Percentiles rank a stretch among this genome's conserved stretches.
phyloP scores from a whole-genome alignment of 2,329 filamentous ascomycete genomes.

The Hypoxylon sp. region DNA sequence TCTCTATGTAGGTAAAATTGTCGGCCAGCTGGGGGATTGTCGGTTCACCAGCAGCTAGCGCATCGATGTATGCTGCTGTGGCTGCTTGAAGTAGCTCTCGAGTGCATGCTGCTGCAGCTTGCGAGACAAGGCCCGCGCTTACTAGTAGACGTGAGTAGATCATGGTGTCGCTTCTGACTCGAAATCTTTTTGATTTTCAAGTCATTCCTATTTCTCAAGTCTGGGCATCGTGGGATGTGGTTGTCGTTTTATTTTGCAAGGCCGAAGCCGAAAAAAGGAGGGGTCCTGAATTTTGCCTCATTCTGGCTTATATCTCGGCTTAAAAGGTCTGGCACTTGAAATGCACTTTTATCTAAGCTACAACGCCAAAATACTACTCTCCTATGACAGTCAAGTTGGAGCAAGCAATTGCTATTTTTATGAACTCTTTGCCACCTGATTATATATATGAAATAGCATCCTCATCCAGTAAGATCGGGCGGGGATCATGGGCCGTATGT shows the following conservation, averaged over 20 bases:
- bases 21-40: constrained; percentile 20
- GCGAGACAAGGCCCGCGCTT: constrained; percentile 27
- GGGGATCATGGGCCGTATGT: neutral
- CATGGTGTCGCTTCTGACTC: constrained; percentile 23
- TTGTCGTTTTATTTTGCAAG: constrained; percentile 28
- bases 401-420: constrained; percentile 3
- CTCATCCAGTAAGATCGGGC: neutral
- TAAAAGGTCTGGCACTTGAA: constrained; percentile 27
- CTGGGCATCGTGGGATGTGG: constrained; percentile 4
- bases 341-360: constrained; percentile 9
- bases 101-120: constrained; percentile 37
- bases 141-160: constrained; percentile 33
- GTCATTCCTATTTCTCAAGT: neutral
- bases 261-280: constrained; percentile 24
- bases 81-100: constrained; percentile 37
- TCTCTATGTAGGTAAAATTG: constrained; percentile 46
- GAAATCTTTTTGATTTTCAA: neutral
- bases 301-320: constrained; percentile 38
- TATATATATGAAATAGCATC: neutral
- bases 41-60: constrained; percentile 37
- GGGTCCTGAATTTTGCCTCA: constrained; percentile 26
- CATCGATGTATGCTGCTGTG: constrained; percentile 39
- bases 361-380: neutral
- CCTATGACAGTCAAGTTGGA: constrained; percentile 4
- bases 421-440: neutral